Conservation (phyloP, 2,329 filamentous ascomycete genomes). For the Bimuria novae-zelandiae region DNA sequence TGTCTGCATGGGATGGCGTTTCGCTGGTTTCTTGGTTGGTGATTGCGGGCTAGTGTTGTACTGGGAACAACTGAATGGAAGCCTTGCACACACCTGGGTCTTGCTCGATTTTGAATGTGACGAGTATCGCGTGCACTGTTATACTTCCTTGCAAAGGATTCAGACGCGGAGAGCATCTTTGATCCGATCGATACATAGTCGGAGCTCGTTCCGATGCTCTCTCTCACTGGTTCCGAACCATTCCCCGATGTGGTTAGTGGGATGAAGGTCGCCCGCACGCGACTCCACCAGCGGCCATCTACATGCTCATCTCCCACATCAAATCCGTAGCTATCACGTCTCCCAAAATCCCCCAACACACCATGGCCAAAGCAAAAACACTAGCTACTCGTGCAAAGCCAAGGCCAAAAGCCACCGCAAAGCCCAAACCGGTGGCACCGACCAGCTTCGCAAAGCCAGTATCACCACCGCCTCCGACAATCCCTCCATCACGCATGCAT, state of each 20-base stretch:
- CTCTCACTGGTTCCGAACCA: background rate
- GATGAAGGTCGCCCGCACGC: background rate
- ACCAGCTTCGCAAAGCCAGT: constrained; percentile 19
- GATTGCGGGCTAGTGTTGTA: background rate
- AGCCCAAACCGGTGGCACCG: constrained; percentile 3
- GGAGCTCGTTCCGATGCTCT: too few relatives aligned
- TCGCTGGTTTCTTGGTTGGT: background rate
- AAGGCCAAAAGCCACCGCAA: constrained; percentile 1
- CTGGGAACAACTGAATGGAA: too few relatives aligned
- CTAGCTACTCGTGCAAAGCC: constrained; percentile 4
- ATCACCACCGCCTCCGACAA: constrained; percentile 14
- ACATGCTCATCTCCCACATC: background rate
- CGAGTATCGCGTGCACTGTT: too few relatives aligned
- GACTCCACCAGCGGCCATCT: background rate
- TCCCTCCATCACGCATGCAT: constrained; percentile 36
- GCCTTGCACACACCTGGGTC: too few relatives aligned
- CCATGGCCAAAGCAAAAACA: background rate
- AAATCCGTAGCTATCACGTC: background rate
- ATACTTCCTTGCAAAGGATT: too few relatives aligned
- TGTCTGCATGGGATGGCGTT: constrained; percentile 3
- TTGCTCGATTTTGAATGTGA: too few relatives aligned
- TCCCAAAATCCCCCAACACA: background rate
- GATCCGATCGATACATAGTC: too few relatives aligned
- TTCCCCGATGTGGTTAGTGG: background rate
- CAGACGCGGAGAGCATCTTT: too few relatives aligned